Evolutionary conservation across 164 flowering plant genomes (phyloP).

Genomic region (Vitis amurensis): DNA sequence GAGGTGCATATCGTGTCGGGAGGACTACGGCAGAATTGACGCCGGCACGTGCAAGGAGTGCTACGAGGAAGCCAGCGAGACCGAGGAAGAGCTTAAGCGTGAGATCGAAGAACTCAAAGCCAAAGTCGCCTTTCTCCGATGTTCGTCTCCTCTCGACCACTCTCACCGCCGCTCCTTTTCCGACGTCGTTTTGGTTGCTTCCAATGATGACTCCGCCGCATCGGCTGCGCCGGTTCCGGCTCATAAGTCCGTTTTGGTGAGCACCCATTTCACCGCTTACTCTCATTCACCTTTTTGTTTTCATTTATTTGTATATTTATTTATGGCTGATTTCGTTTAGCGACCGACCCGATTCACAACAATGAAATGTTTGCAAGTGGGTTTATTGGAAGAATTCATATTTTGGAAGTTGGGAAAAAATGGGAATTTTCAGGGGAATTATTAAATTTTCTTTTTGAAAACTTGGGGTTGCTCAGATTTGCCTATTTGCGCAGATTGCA

Average conservation of each 20-base stretch:
- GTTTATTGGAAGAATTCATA: no score
- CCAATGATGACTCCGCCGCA: constrained; percentile 33
- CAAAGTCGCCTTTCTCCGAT: constrained; percentile 63
- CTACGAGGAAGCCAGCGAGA: constrained; percentile 93
- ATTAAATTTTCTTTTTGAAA: no score
- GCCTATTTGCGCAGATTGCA: no score
- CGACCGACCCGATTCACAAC: no score
- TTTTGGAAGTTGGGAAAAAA: no score
- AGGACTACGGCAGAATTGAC: constrained; percentile 46
- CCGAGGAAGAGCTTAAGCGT: constrained; percentile 80
- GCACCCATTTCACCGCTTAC: constrained; percentile 5
- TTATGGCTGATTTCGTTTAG: background rate
- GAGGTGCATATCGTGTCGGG: constrained; percentile 81
- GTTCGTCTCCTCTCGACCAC: constrained; percentile 40
- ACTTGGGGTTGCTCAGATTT: no score
- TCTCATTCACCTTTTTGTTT: background rate
- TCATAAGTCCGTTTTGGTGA: constrained; percentile 76
- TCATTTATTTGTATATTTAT: background rate
- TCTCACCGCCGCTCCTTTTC: constrained; percentile 32
- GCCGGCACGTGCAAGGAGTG: constrained; percentile 96
- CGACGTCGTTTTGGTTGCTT: constrained; percentile 66
- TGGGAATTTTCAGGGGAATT: no score
- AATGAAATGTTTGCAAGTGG: no score
- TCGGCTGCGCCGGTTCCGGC: constrained; percentile 51
- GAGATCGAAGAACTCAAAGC: constrained; percentile 89